Base-by-base conservation (phyloP, 352 stramenopile species). In the Ochromonadaceae sp. region DNA sequence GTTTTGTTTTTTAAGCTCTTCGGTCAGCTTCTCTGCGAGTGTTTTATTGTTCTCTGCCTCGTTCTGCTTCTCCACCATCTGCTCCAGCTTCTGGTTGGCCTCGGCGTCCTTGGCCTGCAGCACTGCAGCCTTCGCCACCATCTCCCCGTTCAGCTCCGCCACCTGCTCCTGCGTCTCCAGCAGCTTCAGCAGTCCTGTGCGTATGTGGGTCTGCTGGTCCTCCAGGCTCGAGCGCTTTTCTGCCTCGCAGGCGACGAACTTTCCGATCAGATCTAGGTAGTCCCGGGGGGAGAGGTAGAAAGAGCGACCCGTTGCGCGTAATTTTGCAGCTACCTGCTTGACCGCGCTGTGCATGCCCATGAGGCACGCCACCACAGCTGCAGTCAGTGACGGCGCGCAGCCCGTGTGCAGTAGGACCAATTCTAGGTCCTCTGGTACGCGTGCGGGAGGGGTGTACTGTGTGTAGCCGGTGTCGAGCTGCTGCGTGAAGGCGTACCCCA, bases 1-100 rank as follows among this genome's bases (percentile, higher is more conserved):
- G 71, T 98, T 92, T 63, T 97, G 91, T 39, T 80, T 80, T 55
- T 87, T 81, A 30, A 99, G 81, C 70, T 98, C 90, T 12, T 81
- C 71, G 43, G 84, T 92, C 67, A 99, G 85, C 48, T 87, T 80
- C 67, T 97, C 89, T 0, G 91, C 95, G 70, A 97, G 88, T 40
- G 86, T 85, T 76, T 98, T 98, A 44, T 91, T 83, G 39, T 87
- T 83, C 73, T 98, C 86, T 0, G 93, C 93, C 71, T 95, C 85
- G 65, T 97, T 98, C 65, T 99, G 92, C 66, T 97, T 91, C 35
- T 84, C 84, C 20, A 99, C 87, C 92, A 99, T 98, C 71, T 97
- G 87, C 66, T 97, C 86, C 0, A 99, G 81, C 76, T 98, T 98
- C 49, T 93, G 82, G 63, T 98, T 98, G 2, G 92, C 93, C 71